Base-by-base conservation (phyloP, 768 basidiomycete genomes). In the Psilocybe sp. region DNA sequence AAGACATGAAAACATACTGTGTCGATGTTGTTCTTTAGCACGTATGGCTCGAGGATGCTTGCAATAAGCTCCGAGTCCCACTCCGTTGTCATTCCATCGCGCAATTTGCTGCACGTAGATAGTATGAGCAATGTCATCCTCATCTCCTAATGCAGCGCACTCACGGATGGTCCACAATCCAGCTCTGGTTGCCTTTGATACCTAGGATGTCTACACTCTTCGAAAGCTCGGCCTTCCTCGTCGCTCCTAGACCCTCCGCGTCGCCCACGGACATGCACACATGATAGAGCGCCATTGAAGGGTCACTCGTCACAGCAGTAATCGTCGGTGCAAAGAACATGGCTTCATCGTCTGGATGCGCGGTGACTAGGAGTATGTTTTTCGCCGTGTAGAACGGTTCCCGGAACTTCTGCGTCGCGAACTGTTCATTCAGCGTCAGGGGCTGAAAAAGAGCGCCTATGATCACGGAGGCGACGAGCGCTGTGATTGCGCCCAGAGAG, bases 261-360 rank as follows among this genome's bases (percentile, higher is more conserved):
- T 96, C 77, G 14, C 94, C 93, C 16, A 68, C 72, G 5, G 91
- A 93, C 47, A 98, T 61, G 51, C 90, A 93, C 14, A 95, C 61
- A 14, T 58, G 60, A 15, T 51, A 60, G 15, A 62, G 44, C 31
- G 39, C 61, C 39, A 23, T 49, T 46, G 23, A 20, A 36, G 55
- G 47, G 45, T 44, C 61, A 44, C 31, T 40, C n/a, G 54, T 49
- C 28, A 94, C 73, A 2, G 78, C 74, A 31, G 85, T 69, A 12
- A 96, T 65, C 0, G 91, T 93, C 0, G 94, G 94, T 3, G 85
- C 84, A 64, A 98, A 98, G 76, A 98, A 98, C 77, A 95, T 80
- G 64, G 84, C 85, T 70, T 97, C 94, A 64, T 98, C 94, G 63
- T 97, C 94, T 2, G 94, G 94, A 63, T 98, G 94, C 20, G 94